Evolutionary conservation across 2,329 filamentous ascomycete genomes (phyloP), one percentile per base, ranked within the genome.

Genomic region (Ophiocordyceps australis): DNA sequence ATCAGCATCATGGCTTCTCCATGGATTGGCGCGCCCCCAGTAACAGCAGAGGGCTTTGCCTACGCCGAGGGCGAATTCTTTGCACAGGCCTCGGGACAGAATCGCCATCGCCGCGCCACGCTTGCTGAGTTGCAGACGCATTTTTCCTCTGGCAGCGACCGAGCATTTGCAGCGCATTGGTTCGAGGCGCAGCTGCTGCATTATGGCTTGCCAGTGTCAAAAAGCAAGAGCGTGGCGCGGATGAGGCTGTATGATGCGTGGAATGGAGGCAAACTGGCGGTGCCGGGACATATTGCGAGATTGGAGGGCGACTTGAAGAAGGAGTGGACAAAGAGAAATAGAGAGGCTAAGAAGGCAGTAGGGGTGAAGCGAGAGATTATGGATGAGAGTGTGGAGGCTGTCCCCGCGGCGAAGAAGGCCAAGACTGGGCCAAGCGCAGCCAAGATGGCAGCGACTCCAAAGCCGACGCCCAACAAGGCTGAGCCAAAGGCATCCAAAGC

Each of bases 111-210:
- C 2, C 59, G 59, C 4, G 57, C 55, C 1, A 52, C 51, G 1
- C 17, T 43, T 4, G 35, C 46, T 1, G 58, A 65, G 34, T 48
- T 66, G 5, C 47, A 52, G 31, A 41, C 49, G 3, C 49, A 58
- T 24, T 59, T 63, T 32, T 7, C 7, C 17, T 39, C 41, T 5
- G 49, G 49, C 20, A 48, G 34, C 20, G 45, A 47, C 15, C 52
- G 48, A 22, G 63, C 72, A 35, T 57, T 56, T 22, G 57, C 65
- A 1, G 65, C 54, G 2, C 65, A 73, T 33, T 75, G 62, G 61
- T 74, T 68, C 30, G 59, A 68, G 32, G 66, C 69, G 0, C 67
- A 75, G 33, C 53, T 74, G 9, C 44, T 69, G 4, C 70, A 75
- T 43, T 74, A 74, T 44, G 68, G 65, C 2, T 50, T 75, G 0